Conservation (phyloP, 192 early-diverging fungal species). For the Podila epigama region DNA sequence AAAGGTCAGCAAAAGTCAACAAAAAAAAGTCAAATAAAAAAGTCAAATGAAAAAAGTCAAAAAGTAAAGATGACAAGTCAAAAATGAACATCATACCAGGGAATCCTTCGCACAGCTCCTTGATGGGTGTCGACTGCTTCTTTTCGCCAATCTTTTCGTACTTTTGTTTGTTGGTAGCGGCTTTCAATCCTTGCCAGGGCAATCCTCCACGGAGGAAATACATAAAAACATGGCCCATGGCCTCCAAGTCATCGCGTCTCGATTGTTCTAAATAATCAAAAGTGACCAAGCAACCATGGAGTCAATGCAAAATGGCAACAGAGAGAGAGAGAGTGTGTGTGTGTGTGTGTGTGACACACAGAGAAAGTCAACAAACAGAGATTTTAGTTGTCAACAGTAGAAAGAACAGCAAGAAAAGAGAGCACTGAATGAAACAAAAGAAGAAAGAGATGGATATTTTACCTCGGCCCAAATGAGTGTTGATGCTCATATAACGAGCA, state of each 20-base stretch:
- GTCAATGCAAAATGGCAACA: no score
- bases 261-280: constrained; percentile 97
- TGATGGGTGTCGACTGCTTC: constrained; percentile 88
- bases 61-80: neutral
- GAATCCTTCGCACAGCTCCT: constrained; percentile 89
- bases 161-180: constrained; percentile 98
- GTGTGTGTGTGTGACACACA: no score
- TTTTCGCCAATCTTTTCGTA: constrained; percentile 99
- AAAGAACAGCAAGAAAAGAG: neutral
- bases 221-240: constrained; percentile 97
- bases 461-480: constrained; percentile 96
- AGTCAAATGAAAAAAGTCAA: neutral
- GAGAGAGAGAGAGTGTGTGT: no score
- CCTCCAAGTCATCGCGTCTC: constrained; percentile 95
- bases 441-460: constrained; percentile 3
- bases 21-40: neutral
- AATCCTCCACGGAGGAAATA: constrained; percentile 94
- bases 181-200: constrained; percentile 98
- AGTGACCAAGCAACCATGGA: no score
- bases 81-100: constrained; percentile 63
- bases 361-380: neutral
- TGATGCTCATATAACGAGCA: constrained; percentile 97
- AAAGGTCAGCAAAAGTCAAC: neutral
- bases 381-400: neutral
- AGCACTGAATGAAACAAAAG: neutral